A percentile compares a stretch with the other conserved stretches of the same genome.
Conservation (phyloP, 169 alveolate species). For the Cystoisospora suis region DNA sequence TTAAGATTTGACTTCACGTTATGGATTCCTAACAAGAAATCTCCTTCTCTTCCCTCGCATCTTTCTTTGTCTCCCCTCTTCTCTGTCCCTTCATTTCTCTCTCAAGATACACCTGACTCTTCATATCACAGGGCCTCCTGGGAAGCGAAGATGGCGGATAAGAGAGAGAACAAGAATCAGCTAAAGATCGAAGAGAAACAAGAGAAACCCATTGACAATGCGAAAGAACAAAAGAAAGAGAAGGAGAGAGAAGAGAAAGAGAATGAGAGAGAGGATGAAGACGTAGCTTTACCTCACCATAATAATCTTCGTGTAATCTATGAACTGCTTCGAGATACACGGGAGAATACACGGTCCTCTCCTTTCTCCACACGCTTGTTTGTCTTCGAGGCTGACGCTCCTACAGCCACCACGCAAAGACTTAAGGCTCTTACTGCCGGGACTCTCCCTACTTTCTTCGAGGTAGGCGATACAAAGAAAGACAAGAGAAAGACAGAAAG, state of each 20-base stretch:
- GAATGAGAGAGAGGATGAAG: not conserved
- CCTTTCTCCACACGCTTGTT: conserved; percentile 61
- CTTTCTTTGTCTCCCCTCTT: not conserved
- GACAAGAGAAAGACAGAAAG: not conserved
- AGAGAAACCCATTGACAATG: no score
- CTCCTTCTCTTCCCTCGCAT: not conserved
- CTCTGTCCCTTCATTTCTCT: not conserved
- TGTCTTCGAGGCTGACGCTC: conserved; percentile 76
- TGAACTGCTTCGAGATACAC: conserved; percentile 43
- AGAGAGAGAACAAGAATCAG: not conserved
- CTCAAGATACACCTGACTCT: no score
- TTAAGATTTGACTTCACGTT: conserved; percentile 78
- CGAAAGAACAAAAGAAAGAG: not conserved
- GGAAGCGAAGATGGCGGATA: not conserved
- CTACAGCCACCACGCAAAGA: conserved; percentile 81
- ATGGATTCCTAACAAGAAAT: conserved; percentile 52
- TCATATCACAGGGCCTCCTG: not conserved
- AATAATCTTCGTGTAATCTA: conserved; percentile 32
- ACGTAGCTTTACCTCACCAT: conserved; percentile 8
- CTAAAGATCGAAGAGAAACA: not conserved
- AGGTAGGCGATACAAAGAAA: not conserved
- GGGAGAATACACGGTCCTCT: not conserved
- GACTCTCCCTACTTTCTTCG: conserved; percentile 72
- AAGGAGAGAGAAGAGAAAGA: not conserved
- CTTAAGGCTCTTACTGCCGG: conserved; percentile 79